Evolutionary conservation across 1,284 basidiomycete species (phyloP).

Genomic region (Cryptococcus sp.): DNA sequence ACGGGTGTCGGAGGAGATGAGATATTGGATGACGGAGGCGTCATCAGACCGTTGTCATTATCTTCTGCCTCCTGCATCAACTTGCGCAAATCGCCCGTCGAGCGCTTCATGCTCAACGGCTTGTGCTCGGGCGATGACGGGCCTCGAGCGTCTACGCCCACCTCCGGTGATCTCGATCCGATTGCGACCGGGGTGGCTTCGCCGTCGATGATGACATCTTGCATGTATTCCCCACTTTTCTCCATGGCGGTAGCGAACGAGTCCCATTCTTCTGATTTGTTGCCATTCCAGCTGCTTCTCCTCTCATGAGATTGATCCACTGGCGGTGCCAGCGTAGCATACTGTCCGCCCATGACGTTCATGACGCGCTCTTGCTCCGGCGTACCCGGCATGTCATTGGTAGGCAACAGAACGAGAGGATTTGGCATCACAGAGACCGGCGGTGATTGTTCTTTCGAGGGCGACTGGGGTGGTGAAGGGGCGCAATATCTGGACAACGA

Average conservation of each 20-base stretch:
- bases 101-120: constrained; percentile 30
- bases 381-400: neutral
- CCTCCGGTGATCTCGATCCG: constrained; percentile 36
- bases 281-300: constrained; percentile 45
- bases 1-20: constrained; percentile 48
- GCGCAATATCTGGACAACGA: constrained; percentile 49
- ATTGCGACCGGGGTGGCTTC: constrained; percentile 35
- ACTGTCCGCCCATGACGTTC: constrained; percentile 42
- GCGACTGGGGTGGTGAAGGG: constrained; percentile 50
- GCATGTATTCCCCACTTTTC: constrained; percentile 3
- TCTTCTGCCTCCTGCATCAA: constrained; percentile 18
- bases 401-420: constrained; percentile 1
- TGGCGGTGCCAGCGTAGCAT: constrained; percentile 30
- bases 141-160: neutral
- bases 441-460: constrained; percentile 29
- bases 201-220: constrained; percentile 20
- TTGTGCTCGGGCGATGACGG: constrained; percentile 24
- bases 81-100: constrained; percentile 38
- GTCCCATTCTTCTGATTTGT: constrained; percentile 28
- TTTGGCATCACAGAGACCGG: neutral
- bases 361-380: constrained; percentile 13
- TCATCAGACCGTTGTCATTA: constrained; percentile 34
- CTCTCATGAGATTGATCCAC: constrained; percentile 28
- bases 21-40: constrained; percentile 48
- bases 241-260: constrained; percentile 31